Evolutionary conservation across 345 rosid species (phyloP), one percentile per base, ranked within the genome.

Genomic region (Pistacia vera): DNA sequence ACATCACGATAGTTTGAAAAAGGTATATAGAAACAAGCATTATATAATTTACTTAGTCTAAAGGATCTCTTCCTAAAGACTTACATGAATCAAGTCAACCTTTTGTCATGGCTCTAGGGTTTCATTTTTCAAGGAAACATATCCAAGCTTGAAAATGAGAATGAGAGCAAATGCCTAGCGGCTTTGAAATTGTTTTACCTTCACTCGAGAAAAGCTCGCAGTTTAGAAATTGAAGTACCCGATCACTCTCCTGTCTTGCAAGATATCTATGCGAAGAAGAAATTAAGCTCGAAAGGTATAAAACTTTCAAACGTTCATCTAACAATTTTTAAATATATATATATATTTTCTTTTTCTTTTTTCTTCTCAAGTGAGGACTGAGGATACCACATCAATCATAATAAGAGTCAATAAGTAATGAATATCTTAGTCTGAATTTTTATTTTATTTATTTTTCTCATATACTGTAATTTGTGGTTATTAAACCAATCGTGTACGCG

Each of bases 141-240:
- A 1, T 80, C 77, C 63, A 92, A 22, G 22, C 86, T 97, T 3
- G 88, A 84, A 77, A 22, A 22, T 35, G 99, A 92, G 79, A 80
- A 85, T 56, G 80, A 85, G 95, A 88, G 76, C 99, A 97, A 80
- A 92, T 94, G 99, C 98, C 95, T 0, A 92, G 92, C 7, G 99
- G 98, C 12, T 97, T 97, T 38, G 99, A 97, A 83, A 93, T 97
- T 41, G 97, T 94, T 25, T 94, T 97, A 71, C 98, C 98, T 75
- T 92, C 98, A 1, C 83, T 94, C 14, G 2, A 93, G 89, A 66
- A 73, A 81, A 10, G 99, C 98, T 18, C 75, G 86, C 60, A 80
- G 77, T 30, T 59, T 92, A 78, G 76, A 82, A 74, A 86, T 94
- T 51, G 84, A 92, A 52, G 84, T 92, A 30, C 86, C 94, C 0